These are phyloP conservation scores for Aspergillus persii DNA, from an alignment of 2,329 filamentous ascomycete genomes.

Conservation along the genomic window DNA sequence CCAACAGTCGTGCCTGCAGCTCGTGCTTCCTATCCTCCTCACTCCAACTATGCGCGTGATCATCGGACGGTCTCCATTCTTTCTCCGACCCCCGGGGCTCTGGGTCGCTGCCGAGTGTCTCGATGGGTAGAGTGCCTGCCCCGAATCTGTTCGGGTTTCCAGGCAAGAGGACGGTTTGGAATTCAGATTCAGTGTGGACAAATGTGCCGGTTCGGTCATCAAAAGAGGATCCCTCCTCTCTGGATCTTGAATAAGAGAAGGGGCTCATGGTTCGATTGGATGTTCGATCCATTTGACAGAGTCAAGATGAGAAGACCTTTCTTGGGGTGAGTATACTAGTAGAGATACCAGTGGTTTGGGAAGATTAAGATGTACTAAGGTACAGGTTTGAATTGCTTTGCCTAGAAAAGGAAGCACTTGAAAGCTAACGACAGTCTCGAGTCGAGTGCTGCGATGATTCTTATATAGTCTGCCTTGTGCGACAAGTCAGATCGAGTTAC, in stretches of 20 bases:
- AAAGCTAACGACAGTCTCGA: background rate
- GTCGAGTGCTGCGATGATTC: background rate
- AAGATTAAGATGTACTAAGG: background rate
- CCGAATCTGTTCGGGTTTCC: background rate
- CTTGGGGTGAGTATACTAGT: background rate
- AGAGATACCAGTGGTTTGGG: background rate
- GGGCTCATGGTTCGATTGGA: background rate
- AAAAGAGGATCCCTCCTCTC: background rate
- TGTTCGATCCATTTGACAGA: background rate
- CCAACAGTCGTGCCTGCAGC: slow-evolving; percentile 42
- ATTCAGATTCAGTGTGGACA: slow-evolving; percentile 4
- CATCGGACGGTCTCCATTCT: slow-evolving; percentile 29
- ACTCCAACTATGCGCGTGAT: slow-evolving; percentile 37
- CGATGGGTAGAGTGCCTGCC: background rate
- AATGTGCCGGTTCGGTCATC: background rate
- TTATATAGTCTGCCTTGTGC: background rate
- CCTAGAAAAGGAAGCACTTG: background rate
- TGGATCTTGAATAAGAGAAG: background rate
- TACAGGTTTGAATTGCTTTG: background rate
- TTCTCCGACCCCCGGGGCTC: slow-evolving; percentile 7
- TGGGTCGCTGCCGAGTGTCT: background rate
- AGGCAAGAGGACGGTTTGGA: slow-evolving; percentile 9
- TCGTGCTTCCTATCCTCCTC: slow-evolving; percentile 58
- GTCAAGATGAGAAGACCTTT: background rate
- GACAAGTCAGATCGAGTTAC: background rate